Evolutionary conservation across 345 rosid genomes (phyloP).

Genomic region (Salix koriyanagi): DNA sequence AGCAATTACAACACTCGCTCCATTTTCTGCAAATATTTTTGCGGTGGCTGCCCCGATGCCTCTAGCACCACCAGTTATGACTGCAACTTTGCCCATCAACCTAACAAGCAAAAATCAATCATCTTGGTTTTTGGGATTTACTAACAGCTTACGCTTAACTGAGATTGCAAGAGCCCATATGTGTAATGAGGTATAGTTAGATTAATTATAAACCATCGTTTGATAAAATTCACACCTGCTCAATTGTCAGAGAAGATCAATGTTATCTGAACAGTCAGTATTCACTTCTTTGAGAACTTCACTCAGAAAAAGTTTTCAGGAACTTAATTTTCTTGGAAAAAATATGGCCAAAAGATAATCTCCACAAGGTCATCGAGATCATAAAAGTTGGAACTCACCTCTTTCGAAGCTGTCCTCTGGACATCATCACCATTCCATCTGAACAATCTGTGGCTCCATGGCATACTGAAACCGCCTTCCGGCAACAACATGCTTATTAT

Average conservation of each 20-base stretch:
- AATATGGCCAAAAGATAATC: not conserved
- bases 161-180: not conserved
- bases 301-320: not conserved
- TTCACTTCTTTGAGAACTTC: not conserved
- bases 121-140: not conserved
- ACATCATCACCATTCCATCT: not conserved
- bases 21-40: conserved; percentile 53
- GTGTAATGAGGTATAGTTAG: not conserved
- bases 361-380: not conserved
- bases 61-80: conserved; percentile 82
- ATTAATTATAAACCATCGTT: not conserved
- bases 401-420: conserved; percentile 2
- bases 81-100: conserved; percentile 59
- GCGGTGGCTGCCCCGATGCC: conserved; percentile 89
- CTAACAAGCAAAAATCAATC: conserved; percentile 8
- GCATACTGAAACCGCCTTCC: not conserved
- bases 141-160: not conserved
- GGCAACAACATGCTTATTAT: not conserved
- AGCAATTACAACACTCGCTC: conserved; percentile 63
- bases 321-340: not conserved
- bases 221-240: not conserved
- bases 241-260: too few relatives aligned
- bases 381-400: conserved; percentile 12
- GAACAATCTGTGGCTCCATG: conserved; percentile 9
- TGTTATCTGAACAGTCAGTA: not conserved